Conservation (phyloP, 805 yeast species). For the Ogataea glucozyma region DNA sequence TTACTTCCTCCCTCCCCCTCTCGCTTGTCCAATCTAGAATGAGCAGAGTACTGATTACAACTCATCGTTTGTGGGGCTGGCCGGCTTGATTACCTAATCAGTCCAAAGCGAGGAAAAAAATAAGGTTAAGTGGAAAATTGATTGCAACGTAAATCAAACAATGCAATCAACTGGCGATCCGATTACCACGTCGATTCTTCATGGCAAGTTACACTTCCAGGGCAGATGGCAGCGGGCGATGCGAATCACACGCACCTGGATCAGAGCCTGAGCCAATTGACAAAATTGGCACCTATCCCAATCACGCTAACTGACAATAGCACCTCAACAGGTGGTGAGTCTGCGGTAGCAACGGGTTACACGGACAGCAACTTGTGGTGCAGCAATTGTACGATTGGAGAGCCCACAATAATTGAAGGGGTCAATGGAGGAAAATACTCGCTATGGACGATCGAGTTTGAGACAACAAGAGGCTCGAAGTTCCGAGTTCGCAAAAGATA, state of each 20-base stretch:
- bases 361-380: constrained; percentile 30
- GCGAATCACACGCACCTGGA: constrained; percentile 19
- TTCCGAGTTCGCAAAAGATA: constrained; percentile 60
- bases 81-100: too few species aligned
- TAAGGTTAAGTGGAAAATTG: too few species aligned
- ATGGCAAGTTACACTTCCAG: too few species aligned
- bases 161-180: too few species aligned
- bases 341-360: constrained; percentile 2
- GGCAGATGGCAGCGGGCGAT: constrained; percentile 10
- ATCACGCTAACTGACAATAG: constrained; percentile 40
- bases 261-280: constrained; percentile 13
- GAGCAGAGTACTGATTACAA: too few species aligned
- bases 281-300: constrained; percentile 41
- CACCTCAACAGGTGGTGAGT: constrained; percentile 10
- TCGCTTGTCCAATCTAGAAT: too few species aligned
- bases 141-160: too few species aligned
- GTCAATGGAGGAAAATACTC: constrained; percentile 30
- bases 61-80: too few species aligned
- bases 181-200: too few species aligned
- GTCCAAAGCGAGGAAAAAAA: too few species aligned
- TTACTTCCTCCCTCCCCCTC: too few species aligned
- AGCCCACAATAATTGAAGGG: constrained; percentile 34
- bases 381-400: constrained; percentile 31
- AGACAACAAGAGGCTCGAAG: constrained; percentile 35
- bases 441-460: constrained; percentile 32